These are phyloP conservation scores for Excoecaria agallocha DNA, from an alignment of 345 rosid genomes.

Conservation along the genomic window DNA sequence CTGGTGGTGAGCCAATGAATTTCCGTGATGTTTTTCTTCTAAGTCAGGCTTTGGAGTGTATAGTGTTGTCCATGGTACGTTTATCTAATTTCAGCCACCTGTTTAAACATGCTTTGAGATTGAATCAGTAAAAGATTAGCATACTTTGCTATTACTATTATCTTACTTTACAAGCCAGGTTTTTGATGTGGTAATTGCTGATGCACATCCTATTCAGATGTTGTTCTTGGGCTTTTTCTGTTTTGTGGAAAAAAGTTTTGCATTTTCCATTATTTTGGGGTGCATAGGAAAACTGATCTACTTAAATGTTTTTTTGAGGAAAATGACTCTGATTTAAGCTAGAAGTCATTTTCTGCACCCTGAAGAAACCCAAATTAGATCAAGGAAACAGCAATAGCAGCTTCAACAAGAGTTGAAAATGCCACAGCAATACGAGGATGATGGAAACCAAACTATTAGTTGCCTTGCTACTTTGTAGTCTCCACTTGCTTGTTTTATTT, in stretches of 20 bases:
- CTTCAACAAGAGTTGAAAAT: no score
- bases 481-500: not conserved
- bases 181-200: not conserved
- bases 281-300: not conserved
- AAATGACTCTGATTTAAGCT: not conserved
- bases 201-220: slow-evolving; percentile 6
- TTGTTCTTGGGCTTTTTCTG: not conserved
- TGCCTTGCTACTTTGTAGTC: not conserved
- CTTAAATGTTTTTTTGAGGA: not conserved
- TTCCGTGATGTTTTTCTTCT: slow-evolving; percentile 90
- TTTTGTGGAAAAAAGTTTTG: not conserved
- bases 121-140: not conserved
- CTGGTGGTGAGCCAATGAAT: slow-evolving; percentile 75
- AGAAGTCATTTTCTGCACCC: not conserved
- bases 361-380: not conserved
- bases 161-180: not conserved
- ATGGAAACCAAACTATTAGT: not conserved
- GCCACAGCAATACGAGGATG: not conserved
- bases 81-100: slow-evolving; percentile 14
- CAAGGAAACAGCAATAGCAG: not conserved
- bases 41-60: slow-evolving; percentile 96
- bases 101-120: not conserved
- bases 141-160: not conserved
- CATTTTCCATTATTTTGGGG: not conserved
- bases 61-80: slow-evolving; percentile 76